Evolutionary conservation across 192 early-diverging fungal genomes (phyloP), one percentile per base, ranked within the genome.

Genomic region (Chytriomyces sp.): DNA sequence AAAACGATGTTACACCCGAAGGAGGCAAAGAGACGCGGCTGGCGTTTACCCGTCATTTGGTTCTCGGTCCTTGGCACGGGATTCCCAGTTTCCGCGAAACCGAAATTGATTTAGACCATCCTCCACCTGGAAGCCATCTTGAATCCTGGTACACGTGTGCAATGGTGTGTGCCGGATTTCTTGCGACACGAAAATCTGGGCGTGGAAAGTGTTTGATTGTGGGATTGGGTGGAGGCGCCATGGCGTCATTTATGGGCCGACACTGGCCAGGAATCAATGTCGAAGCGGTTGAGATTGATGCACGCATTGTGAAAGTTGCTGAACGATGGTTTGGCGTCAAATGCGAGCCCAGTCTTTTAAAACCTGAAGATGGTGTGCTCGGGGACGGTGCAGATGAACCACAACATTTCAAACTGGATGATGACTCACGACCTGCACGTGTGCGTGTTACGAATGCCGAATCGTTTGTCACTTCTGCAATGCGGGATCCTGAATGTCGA

Each of bases 91-190:
- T 78, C 60, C 67, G 77, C 2, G 77, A 78, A 62, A 78, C 77
- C 18, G 77, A 78, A 50, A 44, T 78, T 35, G 77, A 78, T 49
- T 48, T 78, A 1, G 77, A 78, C 45, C 67, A 69, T 44, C 77
- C 77, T 6, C 73, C 73, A 2, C 77, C 77, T 23, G 77, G 77
- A 61, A 65, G 47, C 6, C 77, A 78, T 35, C 61, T 78, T 8
- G 77, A 78, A 78, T 70, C 77, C 8, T 78, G 77, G 77, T 78
- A 78, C 69, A 78, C 77, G 5, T 78, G 77, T 65, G 77, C 77
- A 7, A 69, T 78, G 62, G 44, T 44, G 9, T 64, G 67, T 49
- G 60, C 62, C 45, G 67, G 59, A 18, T 69, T 72, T 49, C 60
- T 78, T 13, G 68, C 60, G 6, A 72, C 77, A 5, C 50, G 69